Evolutionary conservation across 108 stramenopile species (phyloP), one percentile per base, ranked within the genome.

Genomic region (Bacterosira constricta): DNA sequence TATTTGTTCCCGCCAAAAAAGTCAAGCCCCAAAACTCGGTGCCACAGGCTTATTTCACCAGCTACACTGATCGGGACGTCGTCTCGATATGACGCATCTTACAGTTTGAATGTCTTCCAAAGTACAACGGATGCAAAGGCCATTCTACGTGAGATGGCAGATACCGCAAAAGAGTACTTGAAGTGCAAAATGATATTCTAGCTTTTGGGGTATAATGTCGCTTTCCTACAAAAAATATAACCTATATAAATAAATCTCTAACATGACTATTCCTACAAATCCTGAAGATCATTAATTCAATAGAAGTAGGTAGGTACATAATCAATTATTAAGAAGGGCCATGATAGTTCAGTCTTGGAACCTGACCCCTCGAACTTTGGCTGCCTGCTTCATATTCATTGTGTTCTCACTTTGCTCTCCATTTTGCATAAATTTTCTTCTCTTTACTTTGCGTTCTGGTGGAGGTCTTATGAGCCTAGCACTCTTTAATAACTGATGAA

Each of bases 401-500:
- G 31, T 34, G 8, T 23, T 21, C n/a, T 4, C 11, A 17, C 27
- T 29, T 29, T 55, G 17, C 9, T 1, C 31, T 3, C 5, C 26
- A 35, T 49, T 0, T 65, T 52, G 27, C 49, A 30, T 30, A 9
- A 27, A 3, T 17, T 32, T 34, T 17, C 64, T 23, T 38, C 30
- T 20, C 15, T 50, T 29, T 27, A 31, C 10, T 23, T 2, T 44
- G 2, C 13, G 2, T 23, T 44, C 60, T 39, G 5, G 42, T 42
- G 60, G 66, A 13, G 54, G 39, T 55, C 54, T 39, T 10, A 67
- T 67, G 0, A 77, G 69, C 6, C 23, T 52, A 38, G 51, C 62
- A 53, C 52, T 77, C 62, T 64, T 77, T 12, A 77, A 56, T 29
- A 77, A 27, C 7, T 35, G 25, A 27, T 79, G 77, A 41, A 79